phyloP scores from a whole-genome alignment of 2,329 filamentous ascomycete genomes.

The Paramyrothecium sp. region DNA sequence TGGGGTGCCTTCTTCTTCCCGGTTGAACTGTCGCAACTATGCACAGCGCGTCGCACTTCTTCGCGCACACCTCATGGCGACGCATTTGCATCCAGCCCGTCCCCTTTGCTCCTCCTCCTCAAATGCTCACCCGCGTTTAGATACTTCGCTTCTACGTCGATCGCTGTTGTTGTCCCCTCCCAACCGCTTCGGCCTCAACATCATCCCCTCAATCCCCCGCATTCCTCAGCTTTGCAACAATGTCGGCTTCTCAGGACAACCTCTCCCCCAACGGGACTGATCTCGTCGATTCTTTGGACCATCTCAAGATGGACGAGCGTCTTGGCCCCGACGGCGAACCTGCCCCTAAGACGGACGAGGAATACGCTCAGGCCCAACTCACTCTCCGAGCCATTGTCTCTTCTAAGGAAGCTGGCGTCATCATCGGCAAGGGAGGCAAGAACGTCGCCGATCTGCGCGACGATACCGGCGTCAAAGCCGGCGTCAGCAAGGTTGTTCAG shows the following conservation, averaged over 20 bases:
- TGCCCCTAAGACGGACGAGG: constrained; percentile 89
- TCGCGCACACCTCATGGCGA: background rate
- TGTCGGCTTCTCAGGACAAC: constrained; percentile 63
- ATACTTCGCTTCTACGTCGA: constrained; percentile 8
- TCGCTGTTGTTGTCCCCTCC: background rate
- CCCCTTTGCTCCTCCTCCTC: background rate
- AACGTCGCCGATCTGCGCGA: constrained; percentile 97
- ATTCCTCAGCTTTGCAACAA: constrained; percentile 31
- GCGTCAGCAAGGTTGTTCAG: constrained; percentile 97
- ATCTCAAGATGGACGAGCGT: constrained; percentile 64
- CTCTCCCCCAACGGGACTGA: constrained; percentile 59
- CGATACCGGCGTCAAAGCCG: constrained; percentile 96
- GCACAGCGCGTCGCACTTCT: background rate
- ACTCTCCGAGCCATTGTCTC: constrained; percentile 97
- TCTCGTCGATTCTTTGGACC: constrained; percentile 60
- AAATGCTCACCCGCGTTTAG: background rate
- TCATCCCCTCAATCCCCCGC: constrained; percentile 12
- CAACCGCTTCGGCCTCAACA: constrained; percentile 4
- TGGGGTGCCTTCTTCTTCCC: background rate
- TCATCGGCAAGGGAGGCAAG: constrained; percentile 98
- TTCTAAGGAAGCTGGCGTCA: constrained; percentile 97
- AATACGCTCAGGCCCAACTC: constrained; percentile 89
- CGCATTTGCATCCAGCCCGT: background rate
- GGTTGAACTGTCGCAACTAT: background rate
- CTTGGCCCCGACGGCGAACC: constrained; percentile 74